Conservation (phyloP, 106 monocot species). For the Allium sativum region DNA sequence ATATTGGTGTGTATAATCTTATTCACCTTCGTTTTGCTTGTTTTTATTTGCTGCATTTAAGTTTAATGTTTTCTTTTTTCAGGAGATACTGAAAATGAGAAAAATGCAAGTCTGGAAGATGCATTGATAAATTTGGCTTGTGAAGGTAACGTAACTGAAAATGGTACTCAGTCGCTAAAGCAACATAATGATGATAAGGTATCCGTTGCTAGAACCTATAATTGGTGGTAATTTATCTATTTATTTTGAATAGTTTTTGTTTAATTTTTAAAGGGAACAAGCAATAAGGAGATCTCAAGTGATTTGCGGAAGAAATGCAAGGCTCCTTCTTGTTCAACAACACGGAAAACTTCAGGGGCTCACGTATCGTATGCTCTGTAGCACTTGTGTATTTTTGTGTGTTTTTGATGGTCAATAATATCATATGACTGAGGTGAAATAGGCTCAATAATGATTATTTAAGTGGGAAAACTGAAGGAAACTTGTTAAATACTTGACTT, state of each 20-base stretch:
- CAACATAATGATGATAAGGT: slow-evolving; percentile 19
- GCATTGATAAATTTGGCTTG: neutral
- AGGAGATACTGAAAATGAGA: slow-evolving; percentile 21
- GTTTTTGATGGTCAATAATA: too few relatives aligned
- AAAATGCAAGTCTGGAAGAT: slow-evolving; percentile 1
- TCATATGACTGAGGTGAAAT: too few relatives aligned
- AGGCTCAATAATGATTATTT: too few relatives aligned
- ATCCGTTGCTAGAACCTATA: neutral
- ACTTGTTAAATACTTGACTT: too few relatives aligned
- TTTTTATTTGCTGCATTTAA: slow-evolving; percentile 11
- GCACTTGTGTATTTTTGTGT: too few relatives aligned
- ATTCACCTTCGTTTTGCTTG: neutral
- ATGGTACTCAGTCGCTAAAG: neutral
- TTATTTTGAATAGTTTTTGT: too few relatives aligned
- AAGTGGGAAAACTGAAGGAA: too few relatives aligned
- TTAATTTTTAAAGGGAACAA: slow-evolving; percentile 11
- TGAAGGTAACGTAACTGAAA: neutral
- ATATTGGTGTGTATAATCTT: neutral
- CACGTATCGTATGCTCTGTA: slow-evolving; percentile 9
- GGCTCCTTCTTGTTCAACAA: slow-evolving; percentile 22
- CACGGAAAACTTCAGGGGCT: slow-evolving; percentile 7
- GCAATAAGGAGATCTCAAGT: slow-evolving; percentile 25
- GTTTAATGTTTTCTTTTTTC: slow-evolving; percentile 16
- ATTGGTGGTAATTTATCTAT: too few relatives aligned
- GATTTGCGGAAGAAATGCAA: slow-evolving; percentile 37